phyloP scores from a whole-genome alignment of 225 moss, liverwort and hornwort genomes.

The Ulota crispa region DNA sequence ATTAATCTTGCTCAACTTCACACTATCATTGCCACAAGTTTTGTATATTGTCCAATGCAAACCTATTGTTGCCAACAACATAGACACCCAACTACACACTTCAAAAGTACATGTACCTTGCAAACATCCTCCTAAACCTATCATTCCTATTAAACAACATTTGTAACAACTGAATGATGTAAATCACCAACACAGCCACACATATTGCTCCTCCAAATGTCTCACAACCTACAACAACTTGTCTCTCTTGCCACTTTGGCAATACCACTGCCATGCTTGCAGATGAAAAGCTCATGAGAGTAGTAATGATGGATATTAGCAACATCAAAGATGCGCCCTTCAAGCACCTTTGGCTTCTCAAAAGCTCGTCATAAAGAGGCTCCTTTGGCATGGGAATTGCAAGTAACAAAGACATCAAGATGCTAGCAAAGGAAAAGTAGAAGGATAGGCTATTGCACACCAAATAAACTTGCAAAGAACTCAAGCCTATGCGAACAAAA shows the following conservation, averaged over 20 bases:
- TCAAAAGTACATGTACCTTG: neutral
- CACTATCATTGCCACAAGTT: too few relatives aligned
- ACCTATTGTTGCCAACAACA: too few relatives aligned
- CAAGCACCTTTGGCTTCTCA: constrained; percentile 5
- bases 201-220: constrained; percentile 28
- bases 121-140: neutral
- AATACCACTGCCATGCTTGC: constrained; percentile 32
- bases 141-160: neutral
- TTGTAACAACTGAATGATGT: neutral
- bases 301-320: constrained; percentile 29
- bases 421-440: constrained; percentile 30
- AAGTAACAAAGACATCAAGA: constrained; percentile 32
- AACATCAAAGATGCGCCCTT: constrained; percentile 12
- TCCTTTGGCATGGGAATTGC: constrained; percentile 41
- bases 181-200: neutral
- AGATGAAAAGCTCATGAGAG: constrained; percentile 24
- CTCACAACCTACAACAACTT: constrained; percentile 1
- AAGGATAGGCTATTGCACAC: constrained; percentile 26
- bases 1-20: too few relatives aligned
- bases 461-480: neutral
- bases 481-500: neutral
- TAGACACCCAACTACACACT: too few relatives aligned
- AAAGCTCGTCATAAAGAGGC: constrained; percentile 18
- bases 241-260: constrained; percentile 7
- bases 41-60: too few relatives aligned